Percentiles rank a stretch among this genome's conserved stretches.
Conservation (phyloP, 108 stramenopile species). For the Skeletonema costatum region DNA sequence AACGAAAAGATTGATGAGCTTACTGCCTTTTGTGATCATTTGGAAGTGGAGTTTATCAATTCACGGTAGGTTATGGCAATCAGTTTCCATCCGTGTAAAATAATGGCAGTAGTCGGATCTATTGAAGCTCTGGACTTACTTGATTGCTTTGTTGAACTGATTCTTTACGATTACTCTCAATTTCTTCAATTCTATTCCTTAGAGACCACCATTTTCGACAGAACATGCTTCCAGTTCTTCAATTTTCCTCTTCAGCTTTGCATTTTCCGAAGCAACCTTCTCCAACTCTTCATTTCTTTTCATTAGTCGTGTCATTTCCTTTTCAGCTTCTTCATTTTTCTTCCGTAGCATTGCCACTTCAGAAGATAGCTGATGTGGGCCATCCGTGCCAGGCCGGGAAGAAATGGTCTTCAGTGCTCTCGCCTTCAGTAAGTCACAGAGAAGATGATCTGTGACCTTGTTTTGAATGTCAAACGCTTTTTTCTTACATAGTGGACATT, state of each 20-base stretch:
- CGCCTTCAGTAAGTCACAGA: background rate
- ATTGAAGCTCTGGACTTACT: too few relatives aligned
- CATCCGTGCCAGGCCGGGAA: background rate
- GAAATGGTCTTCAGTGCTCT: too few relatives aligned
- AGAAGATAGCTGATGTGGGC: background rate
- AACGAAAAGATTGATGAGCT: constrained; percentile 65
- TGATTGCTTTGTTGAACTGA: too few relatives aligned
- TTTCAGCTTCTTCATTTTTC: background rate
- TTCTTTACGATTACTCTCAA: too few relatives aligned
- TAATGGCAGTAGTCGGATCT: background rate
- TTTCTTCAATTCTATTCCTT: too few relatives aligned
- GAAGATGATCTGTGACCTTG: background rate
- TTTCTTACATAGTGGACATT: background rate
- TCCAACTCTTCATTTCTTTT: background rate
- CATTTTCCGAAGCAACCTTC: background rate
- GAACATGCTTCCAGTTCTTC: background rate
- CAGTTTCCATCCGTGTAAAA: background rate
- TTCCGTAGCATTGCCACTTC: background rate
- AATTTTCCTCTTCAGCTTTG: background rate
- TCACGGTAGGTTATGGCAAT: background rate
- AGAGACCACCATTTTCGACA: too few relatives aligned
- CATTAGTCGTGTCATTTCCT: background rate
- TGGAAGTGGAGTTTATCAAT: constrained; percentile 52
- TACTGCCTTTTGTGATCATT: constrained; percentile 69
- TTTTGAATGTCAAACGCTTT: background rate